These are phyloP conservation scores for Agaricus subrufescens DNA, from an alignment of 768 basidiomycete genomes.

Conservation along the genomic window DNA sequence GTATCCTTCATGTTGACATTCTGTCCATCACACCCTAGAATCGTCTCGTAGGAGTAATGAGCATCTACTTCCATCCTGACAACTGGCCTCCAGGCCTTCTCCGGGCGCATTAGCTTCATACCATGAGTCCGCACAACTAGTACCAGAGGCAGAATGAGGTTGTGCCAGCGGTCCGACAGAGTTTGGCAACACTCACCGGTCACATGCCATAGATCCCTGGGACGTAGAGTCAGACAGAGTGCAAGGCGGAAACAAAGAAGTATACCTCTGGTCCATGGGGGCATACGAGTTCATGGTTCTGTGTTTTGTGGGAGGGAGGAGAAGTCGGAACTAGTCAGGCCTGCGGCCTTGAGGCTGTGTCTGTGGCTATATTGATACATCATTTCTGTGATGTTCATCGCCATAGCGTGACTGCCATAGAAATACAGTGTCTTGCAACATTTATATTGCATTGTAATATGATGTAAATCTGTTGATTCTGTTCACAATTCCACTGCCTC, in stretches of 20 bases:
- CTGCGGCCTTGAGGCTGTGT: too few relatives aligned
- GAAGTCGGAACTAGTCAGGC: too few relatives aligned
- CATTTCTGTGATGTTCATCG: too few relatives aligned
- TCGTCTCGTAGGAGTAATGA: constrained; percentile 47
- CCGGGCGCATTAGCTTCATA: constrained; percentile 46
- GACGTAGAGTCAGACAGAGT: neutral
- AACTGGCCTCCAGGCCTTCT: constrained; percentile 66
- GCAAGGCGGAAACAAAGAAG: neutral
- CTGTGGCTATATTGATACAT: too few relatives aligned
- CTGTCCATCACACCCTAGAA: constrained; percentile 65
- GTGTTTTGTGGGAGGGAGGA: neutral
- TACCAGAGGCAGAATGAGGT: neutral
- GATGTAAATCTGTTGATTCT: too few relatives aligned
- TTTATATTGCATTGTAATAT: too few relatives aligned
- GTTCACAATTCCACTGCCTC: neutral
- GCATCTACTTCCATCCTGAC: constrained; percentile 52
- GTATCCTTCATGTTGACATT: constrained; percentile 58
- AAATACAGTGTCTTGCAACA: too few relatives aligned
- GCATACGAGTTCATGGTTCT: neutral
- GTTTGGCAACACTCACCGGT: constrained; percentile 18
- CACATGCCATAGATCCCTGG: constrained; percentile 21
- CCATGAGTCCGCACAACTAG: constrained; percentile 40
- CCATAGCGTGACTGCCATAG: too few relatives aligned
- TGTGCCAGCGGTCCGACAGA: neutral
- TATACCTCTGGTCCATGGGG: neutral